Conservation (phyloP, 345 rosid genomes). For the Aquilaria malaccensis region DNA sequence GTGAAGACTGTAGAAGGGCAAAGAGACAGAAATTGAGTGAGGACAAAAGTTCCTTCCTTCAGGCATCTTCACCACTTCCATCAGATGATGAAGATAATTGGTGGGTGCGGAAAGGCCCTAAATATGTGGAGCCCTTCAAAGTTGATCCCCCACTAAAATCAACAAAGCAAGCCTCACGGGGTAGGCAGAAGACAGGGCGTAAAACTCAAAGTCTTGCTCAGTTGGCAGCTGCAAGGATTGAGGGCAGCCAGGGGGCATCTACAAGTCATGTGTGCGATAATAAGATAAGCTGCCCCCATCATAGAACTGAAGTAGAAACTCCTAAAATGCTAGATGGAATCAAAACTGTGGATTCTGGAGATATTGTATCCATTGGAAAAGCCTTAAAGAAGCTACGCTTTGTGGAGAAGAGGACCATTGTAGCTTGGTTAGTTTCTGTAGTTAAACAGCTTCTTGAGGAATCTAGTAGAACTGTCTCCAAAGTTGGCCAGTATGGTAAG, state of each 20-base stretch:
- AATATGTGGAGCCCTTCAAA: slow-evolving; percentile 47
- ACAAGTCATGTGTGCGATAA: slow-evolving; percentile 88
- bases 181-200: slow-evolving; percentile 82
- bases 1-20: slow-evolving; percentile 84
- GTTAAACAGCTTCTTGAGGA: slow-evolving; percentile 83
- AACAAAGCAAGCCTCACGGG: slow-evolving; percentile 64
- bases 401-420: slow-evolving; percentile 66
- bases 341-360: slow-evolving; percentile 36
- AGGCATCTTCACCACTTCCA: slow-evolving; percentile 54
- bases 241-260: slow-evolving; percentile 96
- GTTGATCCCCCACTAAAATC: slow-evolving; percentile 60
- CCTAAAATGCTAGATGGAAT: slow-evolving; percentile 48
- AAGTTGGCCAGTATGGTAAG: slow-evolving; percentile 53
- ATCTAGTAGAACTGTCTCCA: slow-evolving; percentile 49
- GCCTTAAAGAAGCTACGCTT: slow-evolving; percentile 64
- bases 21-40: slow-evolving; percentile 58
- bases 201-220: slow-evolving; percentile 92
- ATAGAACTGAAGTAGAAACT: slow-evolving; percentile 61
- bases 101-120: slow-evolving; percentile 85
- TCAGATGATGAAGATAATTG: slow-evolving; percentile 89
- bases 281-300: slow-evolving; percentile 75
- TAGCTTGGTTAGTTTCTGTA: slow-evolving; percentile 66
- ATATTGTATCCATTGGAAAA: slow-evolving; percentile 64
- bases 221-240: slow-evolving; percentile 87
- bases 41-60: slow-evolving; percentile 56